These are phyloP conservation scores for Globisporangium echinulatum DNA, from an alignment of 352 stramenopile species.

Conservation along the genomic window DNA sequence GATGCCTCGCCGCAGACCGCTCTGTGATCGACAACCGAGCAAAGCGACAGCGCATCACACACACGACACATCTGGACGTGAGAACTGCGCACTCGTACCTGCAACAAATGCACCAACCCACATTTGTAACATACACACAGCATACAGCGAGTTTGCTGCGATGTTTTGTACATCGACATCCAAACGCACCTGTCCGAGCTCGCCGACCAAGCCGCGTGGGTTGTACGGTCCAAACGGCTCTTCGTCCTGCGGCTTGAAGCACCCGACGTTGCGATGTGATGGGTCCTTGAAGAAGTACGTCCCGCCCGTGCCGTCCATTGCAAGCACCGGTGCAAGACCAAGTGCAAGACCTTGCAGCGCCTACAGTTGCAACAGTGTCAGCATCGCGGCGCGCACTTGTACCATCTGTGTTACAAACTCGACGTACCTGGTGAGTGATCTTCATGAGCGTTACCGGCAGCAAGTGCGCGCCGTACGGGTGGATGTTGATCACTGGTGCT, in stretches of 20 bases:
- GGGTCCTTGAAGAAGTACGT: constrained; percentile 97
- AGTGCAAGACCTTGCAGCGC: constrained; percentile 87
- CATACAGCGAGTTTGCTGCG: too few species aligned
- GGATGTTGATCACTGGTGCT: constrained; percentile 64
- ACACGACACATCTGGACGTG: too few species aligned
- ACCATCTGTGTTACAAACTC: background rate
- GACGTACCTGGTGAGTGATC: constrained; percentile 61
- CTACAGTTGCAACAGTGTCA: constrained; percentile 17
- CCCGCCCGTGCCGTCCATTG: constrained; percentile 95
- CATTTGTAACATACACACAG: too few species aligned
- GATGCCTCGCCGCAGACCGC: constrained; percentile 88
- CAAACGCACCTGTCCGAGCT: constrained; percentile 49
- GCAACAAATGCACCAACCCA: background rate
- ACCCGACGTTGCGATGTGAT: constrained; percentile 89
- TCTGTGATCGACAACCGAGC: constrained; percentile 19
- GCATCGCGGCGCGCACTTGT: background rate
- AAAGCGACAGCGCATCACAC: too few species aligned
- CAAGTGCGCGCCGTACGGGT: constrained; percentile 71
- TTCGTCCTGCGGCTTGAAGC: constrained; percentile 98
- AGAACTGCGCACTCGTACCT: background rate
- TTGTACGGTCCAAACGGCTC: constrained; percentile 98
- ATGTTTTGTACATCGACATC: too few species aligned
- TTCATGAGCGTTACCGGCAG: constrained; percentile 78
- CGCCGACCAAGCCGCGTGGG: constrained; percentile 88
- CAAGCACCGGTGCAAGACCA: constrained; percentile 87